These are phyloP conservation scores for Cyclocybe cylindracea DNA, from an alignment of 768 basidiomycete genomes.

Conservation along the genomic window DNA sequence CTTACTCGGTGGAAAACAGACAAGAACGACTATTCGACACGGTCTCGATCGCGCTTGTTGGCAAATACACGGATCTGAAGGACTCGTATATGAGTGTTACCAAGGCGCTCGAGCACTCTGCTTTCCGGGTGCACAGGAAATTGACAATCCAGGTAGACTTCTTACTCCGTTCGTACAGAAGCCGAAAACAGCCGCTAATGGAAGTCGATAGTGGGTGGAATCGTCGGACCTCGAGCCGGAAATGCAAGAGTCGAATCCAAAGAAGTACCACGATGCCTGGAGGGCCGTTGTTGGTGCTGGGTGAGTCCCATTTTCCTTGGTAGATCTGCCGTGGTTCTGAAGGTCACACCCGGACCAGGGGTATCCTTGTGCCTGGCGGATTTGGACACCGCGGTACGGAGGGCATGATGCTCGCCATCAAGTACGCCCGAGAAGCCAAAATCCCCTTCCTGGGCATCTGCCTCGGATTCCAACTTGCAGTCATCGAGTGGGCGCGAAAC, in stretches of 20 bases:
- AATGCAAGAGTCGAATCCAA: slow-evolving; percentile 77
- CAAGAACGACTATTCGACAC: slow-evolving; percentile 91
- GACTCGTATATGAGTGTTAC: slow-evolving; percentile 99
- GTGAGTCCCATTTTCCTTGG: slow-evolving; percentile 44
- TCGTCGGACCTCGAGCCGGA: slow-evolving; percentile 88
- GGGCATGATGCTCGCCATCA: slow-evolving; percentile 98
- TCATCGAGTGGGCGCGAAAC: slow-evolving; percentile 91
- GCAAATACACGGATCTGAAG: slow-evolving; percentile 95
- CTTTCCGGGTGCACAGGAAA: slow-evolving; percentile 87
- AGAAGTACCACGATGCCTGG: slow-evolving; percentile 95
- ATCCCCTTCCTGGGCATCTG: slow-evolving; percentile 96
- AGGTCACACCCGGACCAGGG: slow-evolving; percentile 42
- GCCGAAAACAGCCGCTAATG: background rate
- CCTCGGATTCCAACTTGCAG: slow-evolving; percentile 96
- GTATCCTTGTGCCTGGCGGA: slow-evolving; percentile 96
- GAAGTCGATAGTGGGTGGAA: slow-evolving; percentile 81
- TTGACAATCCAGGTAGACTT: slow-evolving; percentile 72
- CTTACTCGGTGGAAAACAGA: slow-evolving; percentile 39
- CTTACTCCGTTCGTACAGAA: background rate
- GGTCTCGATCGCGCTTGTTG: slow-evolving; percentile 89
- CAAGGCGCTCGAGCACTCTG: slow-evolving; percentile 96
- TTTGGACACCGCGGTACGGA: slow-evolving; percentile 94
- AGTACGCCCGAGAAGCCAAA: slow-evolving; percentile 94
- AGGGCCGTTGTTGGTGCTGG: slow-evolving; percentile 85
- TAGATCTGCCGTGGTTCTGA: background rate